Evolutionary conservation across 306 rosid genomes (phyloP).

Genomic region (Prunus dulcis): DNA sequence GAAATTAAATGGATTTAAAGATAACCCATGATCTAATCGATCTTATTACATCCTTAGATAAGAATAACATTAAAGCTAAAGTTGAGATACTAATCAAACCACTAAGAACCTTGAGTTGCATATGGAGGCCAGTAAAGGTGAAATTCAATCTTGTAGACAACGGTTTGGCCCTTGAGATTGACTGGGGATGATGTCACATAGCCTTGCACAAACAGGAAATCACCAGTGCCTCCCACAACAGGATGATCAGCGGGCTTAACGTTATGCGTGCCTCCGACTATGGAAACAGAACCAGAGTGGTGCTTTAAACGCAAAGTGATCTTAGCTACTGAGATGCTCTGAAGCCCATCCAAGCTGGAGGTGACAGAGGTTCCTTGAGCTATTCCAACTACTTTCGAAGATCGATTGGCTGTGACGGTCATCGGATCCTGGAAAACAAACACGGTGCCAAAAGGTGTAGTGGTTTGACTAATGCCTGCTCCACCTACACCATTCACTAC

Average conservation of each 20-base stretch:
- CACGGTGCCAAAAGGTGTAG: slow-evolving; percentile 64
- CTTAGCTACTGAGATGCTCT: slow-evolving; percentile 57
- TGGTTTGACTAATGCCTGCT: slow-evolving; percentile 33
- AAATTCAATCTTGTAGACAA: slow-evolving; percentile 55
- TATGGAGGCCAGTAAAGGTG: slow-evolving; percentile 89
- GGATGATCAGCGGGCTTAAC: slow-evolving; percentile 53
- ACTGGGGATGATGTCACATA: slow-evolving; percentile 60
- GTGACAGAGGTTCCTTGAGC: slow-evolving; percentile 66
- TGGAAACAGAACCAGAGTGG: slow-evolving; percentile 50
- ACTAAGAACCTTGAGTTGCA: slow-evolving; percentile 33
- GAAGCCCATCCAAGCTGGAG: slow-evolving; percentile 63
- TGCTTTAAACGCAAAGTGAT: slow-evolving; percentile 47
- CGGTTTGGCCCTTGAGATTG: slow-evolving; percentile 40
- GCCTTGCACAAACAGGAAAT: slow-evolving; percentile 73
- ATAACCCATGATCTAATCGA: background rate
- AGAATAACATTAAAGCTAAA: background rate
- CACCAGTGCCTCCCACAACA: slow-evolving; percentile 72
- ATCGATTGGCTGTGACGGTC: slow-evolving; percentile 35
- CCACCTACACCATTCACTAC: slow-evolving; percentile 53
- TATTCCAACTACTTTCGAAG: slow-evolving; percentile 54
- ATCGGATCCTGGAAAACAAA: slow-evolving; percentile 64
- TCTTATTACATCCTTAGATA: background rate
- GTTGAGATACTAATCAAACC: background rate
- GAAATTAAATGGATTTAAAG: background rate
- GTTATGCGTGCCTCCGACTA: slow-evolving; percentile 59